Evolutionary conservation across 116 monocot species (phyloP).

Genomic region (Trichopus zeylanicus): DNA sequence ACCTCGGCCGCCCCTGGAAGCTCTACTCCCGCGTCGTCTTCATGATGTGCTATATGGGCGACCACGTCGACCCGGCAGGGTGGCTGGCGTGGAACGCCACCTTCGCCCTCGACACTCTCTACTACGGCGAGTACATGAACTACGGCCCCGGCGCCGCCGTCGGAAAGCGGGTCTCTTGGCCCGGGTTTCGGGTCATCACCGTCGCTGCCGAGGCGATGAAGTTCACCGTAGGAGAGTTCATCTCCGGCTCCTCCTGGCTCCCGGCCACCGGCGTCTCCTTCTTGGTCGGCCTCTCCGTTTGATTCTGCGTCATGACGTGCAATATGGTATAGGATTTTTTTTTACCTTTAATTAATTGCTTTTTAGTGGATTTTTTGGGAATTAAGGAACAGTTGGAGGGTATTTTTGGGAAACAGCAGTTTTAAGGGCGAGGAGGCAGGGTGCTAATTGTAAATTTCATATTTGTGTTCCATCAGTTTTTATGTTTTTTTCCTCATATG

Average conservation of each 20-base stretch:
- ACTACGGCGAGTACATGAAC: constrained; percentile 96
- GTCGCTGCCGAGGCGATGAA: constrained; percentile 54
- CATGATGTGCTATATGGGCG: constrained; percentile 67
- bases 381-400: neutral
- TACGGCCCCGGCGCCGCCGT: constrained; percentile 68
- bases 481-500: neutral
- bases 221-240: constrained; percentile 72
- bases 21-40: constrained; percentile 56
- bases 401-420: too few relatives aligned
- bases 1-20: constrained; percentile 73
- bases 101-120: constrained; percentile 67
- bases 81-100: constrained; percentile 77
- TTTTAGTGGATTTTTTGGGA: neutral
- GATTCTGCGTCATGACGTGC: neutral
- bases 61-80: constrained; percentile 55
- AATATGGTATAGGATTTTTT: neutral
- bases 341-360: neutral
- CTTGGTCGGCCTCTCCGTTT: constrained; percentile 37
- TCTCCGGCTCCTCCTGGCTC: constrained; percentile 65
- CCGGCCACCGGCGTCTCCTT: constrained; percentile 78
- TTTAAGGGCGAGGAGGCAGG: too few relatives aligned
- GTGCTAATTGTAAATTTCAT: neutral
- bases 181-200: constrained; percentile 60
- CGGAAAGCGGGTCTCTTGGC: constrained; percentile 64
- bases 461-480: too few relatives aligned